A percentile compares a stretch with the other conserved stretches of the same genome.
phyloP scores from a whole-genome alignment of 768 basidiomycete species.

The Rhizopogon rudus region DNA sequence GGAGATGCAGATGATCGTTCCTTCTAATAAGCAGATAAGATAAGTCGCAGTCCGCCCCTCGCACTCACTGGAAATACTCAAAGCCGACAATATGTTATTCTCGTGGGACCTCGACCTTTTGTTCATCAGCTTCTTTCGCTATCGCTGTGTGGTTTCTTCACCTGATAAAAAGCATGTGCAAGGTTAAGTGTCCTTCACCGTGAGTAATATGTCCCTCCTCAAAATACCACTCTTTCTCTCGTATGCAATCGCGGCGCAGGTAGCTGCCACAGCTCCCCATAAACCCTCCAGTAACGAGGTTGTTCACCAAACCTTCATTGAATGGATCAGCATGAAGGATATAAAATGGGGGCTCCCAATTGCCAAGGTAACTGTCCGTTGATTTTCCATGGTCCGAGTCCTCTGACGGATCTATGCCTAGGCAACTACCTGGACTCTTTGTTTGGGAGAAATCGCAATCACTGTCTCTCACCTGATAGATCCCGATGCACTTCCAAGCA shows the following conservation, averaged over 20 bases:
- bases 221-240: slow-evolving; percentile 38
- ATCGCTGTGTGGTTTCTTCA: too few species aligned
- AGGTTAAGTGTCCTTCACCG: neutral
- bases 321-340: neutral
- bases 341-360: too few species aligned
- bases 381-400: neutral
- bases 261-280: slow-evolving; percentile 40
- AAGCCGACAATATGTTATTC: too few species aligned
- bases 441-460: slow-evolving; percentile 32
- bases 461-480: slow-evolving; percentile 16
- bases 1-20: too few species aligned
- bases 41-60: too few species aligned
- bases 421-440: slow-evolving; percentile 34
- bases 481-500: too few species aligned
- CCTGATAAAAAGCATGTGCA: neutral
- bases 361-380: too few species aligned
- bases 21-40: too few species aligned
- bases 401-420: slow-evolving; percentile 9
- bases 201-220: slow-evolving; percentile 22
- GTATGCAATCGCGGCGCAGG: slow-evolving; percentile 35
- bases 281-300: slow-evolving; percentile 34
- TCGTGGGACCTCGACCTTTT: too few species aligned
- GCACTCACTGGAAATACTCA: too few species aligned
- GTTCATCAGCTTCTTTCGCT: too few species aligned
- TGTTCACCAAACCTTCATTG: neutral